Conservation (phyloP, 2,329 filamentous ascomycete genomes). For the Fusarium papillatum region DNA sequence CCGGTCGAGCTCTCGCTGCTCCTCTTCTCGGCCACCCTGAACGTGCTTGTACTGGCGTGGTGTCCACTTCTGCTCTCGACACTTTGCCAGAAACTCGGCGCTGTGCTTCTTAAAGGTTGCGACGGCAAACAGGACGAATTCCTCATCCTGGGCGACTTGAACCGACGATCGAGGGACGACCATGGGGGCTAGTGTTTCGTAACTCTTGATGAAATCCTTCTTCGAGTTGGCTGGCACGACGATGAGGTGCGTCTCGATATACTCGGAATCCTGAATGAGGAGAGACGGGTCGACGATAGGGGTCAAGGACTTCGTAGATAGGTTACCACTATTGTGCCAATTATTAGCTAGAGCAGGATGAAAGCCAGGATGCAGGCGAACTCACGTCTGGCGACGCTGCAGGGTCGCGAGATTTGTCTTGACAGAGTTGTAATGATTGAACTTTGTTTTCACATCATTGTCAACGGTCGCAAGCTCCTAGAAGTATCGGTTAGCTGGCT, state of each 20-base stretch:
- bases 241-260: conserved; percentile 94
- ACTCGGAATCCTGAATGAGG: conserved; percentile 92
- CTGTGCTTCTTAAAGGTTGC: conserved; percentile 95
- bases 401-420: conserved; percentile 87
- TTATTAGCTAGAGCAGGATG: conserved; percentile 7
- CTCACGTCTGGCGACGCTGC: conserved; percentile 89
- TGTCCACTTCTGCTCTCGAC: conserved; percentile 93
- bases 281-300: conserved; percentile 86
- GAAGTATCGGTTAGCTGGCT: conserved; percentile 15
- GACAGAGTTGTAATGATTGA: conserved; percentile 92
- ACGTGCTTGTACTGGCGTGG: conserved; percentile 95
- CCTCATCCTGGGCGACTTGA: conserved; percentile 86
- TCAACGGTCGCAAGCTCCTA: conserved; percentile 93
- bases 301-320: conserved; percentile 94
- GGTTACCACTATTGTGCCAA: conserved; percentile 77
- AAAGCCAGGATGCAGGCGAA: neutral
- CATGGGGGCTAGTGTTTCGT: conserved; percentile 92
- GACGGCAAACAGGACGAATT: conserved; percentile 90
- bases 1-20: conserved; percentile 87
- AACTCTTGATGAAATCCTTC: conserved; percentile 91
- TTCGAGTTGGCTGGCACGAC: conserved; percentile 84
- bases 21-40: conserved; percentile 90
- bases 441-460: conserved; percentile 95
- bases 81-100: conserved; percentile 91
- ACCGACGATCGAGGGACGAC: conserved; percentile 91